Percentiles rank a stretch among this genome's conserved stretches.
These are phyloP conservation scores for Backusella sp. DNA, from an alignment of 192 early-diverging fungal genomes.

Conservation along the genomic window DNA sequence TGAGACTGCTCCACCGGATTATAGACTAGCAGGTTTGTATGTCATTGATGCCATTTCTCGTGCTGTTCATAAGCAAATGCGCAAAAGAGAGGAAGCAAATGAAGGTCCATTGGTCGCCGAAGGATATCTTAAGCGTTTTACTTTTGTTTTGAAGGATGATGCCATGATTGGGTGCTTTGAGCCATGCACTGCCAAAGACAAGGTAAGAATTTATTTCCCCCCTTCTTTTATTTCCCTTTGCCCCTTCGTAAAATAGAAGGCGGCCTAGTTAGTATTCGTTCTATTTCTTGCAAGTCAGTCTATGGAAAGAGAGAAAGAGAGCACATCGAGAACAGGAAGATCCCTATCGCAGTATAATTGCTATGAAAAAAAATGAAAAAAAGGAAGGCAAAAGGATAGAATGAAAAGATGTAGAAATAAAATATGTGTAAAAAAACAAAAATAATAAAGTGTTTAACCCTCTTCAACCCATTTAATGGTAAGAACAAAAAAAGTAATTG, in stretches of 20 bases:
- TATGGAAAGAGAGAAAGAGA: constrained; percentile 3
- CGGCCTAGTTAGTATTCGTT: neutral
- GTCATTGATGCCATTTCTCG: constrained; percentile 60
- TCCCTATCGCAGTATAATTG: neutral
- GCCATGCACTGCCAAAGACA: constrained; percentile 32
- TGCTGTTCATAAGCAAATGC: constrained; percentile 39
- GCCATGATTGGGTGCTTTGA: constrained; percentile 14
- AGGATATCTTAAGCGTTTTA: constrained; percentile 32
- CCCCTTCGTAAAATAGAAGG: neutral
- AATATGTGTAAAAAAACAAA: neutral
- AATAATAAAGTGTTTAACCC: neutral
- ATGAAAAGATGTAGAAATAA: neutral
- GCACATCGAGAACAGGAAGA: neutral
- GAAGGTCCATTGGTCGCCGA: constrained; percentile 11
- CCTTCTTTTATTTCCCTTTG: neutral
- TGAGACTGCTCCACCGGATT: constrained; percentile 48
- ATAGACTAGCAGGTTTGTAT: constrained; percentile 59
- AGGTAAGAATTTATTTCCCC: constrained; percentile 30
- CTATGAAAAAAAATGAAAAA: neutral
- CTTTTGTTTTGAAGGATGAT: constrained; percentile 26
- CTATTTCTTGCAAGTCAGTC: neutral
- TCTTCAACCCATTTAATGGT: neutral
- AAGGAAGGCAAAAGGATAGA: neutral
- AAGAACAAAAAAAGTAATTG: constrained; percentile 2
- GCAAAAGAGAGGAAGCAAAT: constrained; percentile 31